Evolutionary conservation across 1,139 yeast species (phyloP), one percentile per base, ranked within the genome.

Genomic region (Saccharomyces hybrid): DNA sequence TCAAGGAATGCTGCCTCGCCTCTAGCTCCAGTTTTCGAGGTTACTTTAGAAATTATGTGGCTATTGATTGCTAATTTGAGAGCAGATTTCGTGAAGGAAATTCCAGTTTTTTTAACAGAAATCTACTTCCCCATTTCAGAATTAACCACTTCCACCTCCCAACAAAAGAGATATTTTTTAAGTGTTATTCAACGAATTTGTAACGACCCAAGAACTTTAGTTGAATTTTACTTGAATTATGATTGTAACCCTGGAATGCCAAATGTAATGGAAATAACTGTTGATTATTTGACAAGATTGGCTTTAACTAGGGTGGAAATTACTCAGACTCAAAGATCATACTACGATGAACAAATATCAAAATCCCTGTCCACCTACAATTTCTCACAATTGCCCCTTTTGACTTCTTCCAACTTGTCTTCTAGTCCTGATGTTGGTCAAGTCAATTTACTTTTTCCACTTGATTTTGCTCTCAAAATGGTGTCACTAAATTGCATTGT

Each of bases 1-100:
- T 87, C 97, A 0, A 81, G 96, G 68, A 95, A 95, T 71, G 96
- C 98, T 0, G 95, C 97, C 0, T 88, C 96, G 31, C 87, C 93
- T 3, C 77, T 89, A 53, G 88, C 97, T 0, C 95, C 97, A 1
- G 95, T 93, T 9, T 95, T 88, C 71, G 98, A 93, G 66, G 81
- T 93, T 23, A 84, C 96, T 1, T 78, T 95, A 50, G 99, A 95
- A 69, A 90, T 95, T 19, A 90, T 91, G 72, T 93, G 97, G 97
- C 74, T 91, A 51, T 77, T 95, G 61, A 77, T 91, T 50, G 82
- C 91, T 25, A 87, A 90, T 63, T 75, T 95, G 63, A 81, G 99
- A 65, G 80, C 87, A 5, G 95, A 88, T 62, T 90, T 93, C 73
- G 91, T 91, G 69, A 80, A 86, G 62, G 99, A 93, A 69, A 88